These are phyloP conservation scores for Pachysolen tannophilus DNA, from an alignment of 805 yeast species.

Conservation along the genomic window DNA sequence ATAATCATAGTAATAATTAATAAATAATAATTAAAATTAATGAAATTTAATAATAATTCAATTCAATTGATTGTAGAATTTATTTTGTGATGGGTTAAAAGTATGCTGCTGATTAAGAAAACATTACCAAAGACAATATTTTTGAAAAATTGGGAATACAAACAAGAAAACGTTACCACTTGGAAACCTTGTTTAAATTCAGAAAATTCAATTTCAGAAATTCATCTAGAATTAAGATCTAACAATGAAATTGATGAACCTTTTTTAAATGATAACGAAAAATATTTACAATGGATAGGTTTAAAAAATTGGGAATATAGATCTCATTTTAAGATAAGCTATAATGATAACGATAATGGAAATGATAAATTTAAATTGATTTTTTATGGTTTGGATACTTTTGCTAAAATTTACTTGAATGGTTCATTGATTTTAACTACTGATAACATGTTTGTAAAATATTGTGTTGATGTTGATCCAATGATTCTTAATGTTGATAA, in stretches of 20 bases:
- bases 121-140: too few species aligned
- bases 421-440: conserved; percentile 25
- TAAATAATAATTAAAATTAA: too few species aligned
- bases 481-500: conserved; percentile 16
- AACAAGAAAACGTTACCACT: too few species aligned
- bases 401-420: conserved; percentile 32
- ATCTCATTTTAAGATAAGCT: conserved; percentile 15
- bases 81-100: too few species aligned
- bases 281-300: conserved; percentile 41
- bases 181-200: conserved; percentile 4
- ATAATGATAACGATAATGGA: too few species aligned
- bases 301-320: conserved; percentile 42
- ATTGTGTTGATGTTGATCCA: conserved; percentile 23
- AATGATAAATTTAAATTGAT: conserved; percentile 18
- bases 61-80: too few species aligned
- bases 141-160: too few species aligned
- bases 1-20: too few species aligned
- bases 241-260: conserved; percentile 37
- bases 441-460: conserved; percentile 35
- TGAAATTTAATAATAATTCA: too few species aligned
- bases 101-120: too few species aligned
- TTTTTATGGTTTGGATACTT: conserved; percentile 38
- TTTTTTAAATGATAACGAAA: conserved; percentile 33
- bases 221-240: conserved; percentile 32
- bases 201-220: conserved; percentile 20